A percentile compares a stretch with the other conserved stretches of the same genome.
phyloP scores from a whole-genome alignment of 2,329 filamentous ascomycete species.

The Trichophyton schoenleinii region DNA sequence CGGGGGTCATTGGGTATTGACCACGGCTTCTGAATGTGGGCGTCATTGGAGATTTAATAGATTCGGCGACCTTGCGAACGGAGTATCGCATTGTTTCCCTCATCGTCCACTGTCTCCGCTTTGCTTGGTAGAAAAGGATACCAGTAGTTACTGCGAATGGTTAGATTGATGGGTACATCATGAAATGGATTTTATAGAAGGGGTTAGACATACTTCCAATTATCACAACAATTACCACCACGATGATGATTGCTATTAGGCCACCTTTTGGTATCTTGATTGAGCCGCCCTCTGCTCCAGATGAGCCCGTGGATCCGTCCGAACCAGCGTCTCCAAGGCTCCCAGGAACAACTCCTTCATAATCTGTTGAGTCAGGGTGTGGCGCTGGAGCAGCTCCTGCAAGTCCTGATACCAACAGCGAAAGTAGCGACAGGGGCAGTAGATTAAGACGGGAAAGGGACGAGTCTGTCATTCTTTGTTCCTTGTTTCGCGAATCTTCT shows the following conservation, averaged over 20 bases:
- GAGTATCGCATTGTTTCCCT: constrained; percentile 59
- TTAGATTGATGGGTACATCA: constrained; percentile 8
- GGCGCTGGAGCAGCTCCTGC: background rate
- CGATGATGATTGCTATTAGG: constrained; percentile 60
- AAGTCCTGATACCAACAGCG: background rate
- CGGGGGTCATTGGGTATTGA: background rate
- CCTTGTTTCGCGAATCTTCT: background rate
- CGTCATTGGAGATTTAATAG: constrained; percentile 8
- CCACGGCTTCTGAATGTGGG: background rate
- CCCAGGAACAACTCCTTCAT: background rate
- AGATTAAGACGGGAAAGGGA: background rate
- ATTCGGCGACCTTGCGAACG: constrained; percentile 33
- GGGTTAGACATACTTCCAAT: constrained; percentile 49
- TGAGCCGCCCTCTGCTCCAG: constrained; percentile 33
- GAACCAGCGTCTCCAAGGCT: background rate
- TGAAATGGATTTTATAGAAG: background rate
- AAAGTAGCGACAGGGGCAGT: background rate
- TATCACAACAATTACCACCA: constrained; percentile 54
- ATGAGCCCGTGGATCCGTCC: background rate
- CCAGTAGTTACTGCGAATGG: constrained; percentile 45
- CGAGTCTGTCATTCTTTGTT: background rate
- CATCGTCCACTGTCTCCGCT: constrained; percentile 74
- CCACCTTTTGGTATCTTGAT: constrained; percentile 56
- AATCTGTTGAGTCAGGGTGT: background rate
- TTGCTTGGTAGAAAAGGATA: constrained; percentile 64